Evolutionary conservation across 805 yeast species (phyloP), one percentile per base, ranked within the genome.

Genomic region (Saccharomycopsis sp.): DNA sequence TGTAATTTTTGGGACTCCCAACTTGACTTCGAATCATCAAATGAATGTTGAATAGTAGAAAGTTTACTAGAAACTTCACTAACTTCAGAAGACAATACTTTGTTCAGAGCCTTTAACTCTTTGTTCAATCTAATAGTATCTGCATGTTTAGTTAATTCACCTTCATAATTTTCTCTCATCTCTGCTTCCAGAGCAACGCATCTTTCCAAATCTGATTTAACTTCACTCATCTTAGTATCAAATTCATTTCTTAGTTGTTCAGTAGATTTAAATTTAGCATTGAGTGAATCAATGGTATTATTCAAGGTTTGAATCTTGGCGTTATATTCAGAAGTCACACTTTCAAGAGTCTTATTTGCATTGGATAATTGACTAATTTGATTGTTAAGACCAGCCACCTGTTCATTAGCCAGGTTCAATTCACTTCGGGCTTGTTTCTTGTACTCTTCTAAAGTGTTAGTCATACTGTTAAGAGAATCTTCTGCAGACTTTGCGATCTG

Each of bases 401-500:
- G 49, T 2, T 41, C 44, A 17, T 50, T 41, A 0, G 34, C 20
- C 19, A 40, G 28, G 7, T 27, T 22, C 31, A 38, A 8, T 3
- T 4, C 17, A 4, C 32, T 28, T 8, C 40, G 45, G 19, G 64
- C 45, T 2, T 51, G 40, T 7, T 51, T 47, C 51, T 69, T 72
- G 51, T 60, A 71, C 38, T 60, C 61, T 40, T 72, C 85, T 56
- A 72, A 81, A 1, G 80, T 66, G 17, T 65, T 63, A 23, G 75
- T 77, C 48, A 85, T 65, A 38, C 70, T 66, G 31, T 64, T 61
- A 31, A 85, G 65, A 4, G 88, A 77, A 42, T 73, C 75, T 56
- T 85, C 94, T 3, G 86, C 76, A 11, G 83, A 76, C 41, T 63
- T 62, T 0, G 88, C 79, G 33, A 85, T 70, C n/a, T 65, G 66